Evolutionary conservation across 2,329 filamentous ascomycete species (phyloP).

Genomic region (Trichoderma asperellum): DNA sequence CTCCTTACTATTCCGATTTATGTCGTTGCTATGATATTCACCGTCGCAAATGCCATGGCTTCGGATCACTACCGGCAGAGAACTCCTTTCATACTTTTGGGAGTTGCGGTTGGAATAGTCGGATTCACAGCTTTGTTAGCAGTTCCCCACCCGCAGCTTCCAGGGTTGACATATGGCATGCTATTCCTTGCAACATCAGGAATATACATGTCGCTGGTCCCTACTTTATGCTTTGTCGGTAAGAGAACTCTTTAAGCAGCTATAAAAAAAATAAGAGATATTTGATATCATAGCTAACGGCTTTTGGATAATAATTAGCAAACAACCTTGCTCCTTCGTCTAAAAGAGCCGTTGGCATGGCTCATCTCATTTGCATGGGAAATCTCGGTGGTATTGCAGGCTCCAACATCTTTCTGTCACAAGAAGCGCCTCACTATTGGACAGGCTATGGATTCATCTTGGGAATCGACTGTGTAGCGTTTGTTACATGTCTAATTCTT

Average conservation of each 20-base stretch:
- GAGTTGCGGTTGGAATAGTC: background rate
- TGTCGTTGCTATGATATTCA: constrained; percentile 14
- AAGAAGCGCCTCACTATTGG: constrained; percentile 10
- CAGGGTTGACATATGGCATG: background rate
- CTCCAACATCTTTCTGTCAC: constrained; percentile 1
- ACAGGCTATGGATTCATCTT: constrained; percentile 8
- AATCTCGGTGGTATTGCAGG: constrained; percentile 8
- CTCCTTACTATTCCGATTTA: constrained; percentile 20
- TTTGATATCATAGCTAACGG: background rate
- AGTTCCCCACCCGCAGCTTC: background rate
- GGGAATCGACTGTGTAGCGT: background rate
- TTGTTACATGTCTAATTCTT: background rate
- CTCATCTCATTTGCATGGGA: constrained; percentile 5
- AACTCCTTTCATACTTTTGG: constrained; percentile 6
- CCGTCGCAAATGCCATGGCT: background rate
- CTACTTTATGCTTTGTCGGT: background rate
- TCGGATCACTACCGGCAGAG: constrained; percentile 10
- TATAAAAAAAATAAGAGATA: background rate
- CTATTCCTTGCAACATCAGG: background rate
- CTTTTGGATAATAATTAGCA: background rate
- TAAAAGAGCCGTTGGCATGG: background rate
- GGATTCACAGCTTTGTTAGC: background rate
- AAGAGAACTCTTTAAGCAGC: background rate
- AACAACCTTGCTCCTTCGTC: background rate
- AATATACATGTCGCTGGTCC: background rate